These are phyloP conservation scores for Aspergillus carlsbadensis DNA, from an alignment of 495 filamentous ascomycete species.

Conservation along the genomic window DNA sequence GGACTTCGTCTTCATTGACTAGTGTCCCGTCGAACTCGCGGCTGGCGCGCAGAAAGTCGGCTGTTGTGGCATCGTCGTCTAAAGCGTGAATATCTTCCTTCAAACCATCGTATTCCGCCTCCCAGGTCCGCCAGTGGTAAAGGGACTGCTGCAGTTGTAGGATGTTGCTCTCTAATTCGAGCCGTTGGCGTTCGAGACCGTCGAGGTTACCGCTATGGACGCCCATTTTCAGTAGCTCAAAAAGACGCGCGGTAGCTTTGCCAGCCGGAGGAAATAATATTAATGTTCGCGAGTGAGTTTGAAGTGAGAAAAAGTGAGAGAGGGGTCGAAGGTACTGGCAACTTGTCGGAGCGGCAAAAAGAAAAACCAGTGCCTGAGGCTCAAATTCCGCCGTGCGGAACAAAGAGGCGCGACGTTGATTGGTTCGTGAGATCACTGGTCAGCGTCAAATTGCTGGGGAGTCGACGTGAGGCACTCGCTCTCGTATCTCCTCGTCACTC, in stretches of 20 bases:
- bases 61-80: slow-evolving; percentile 43
- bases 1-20: slow-evolving; percentile 56
- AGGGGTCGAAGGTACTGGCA: neutral
- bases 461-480: neutral
- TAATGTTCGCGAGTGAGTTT: neutral
- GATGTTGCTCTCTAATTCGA: slow-evolving; percentile 73
- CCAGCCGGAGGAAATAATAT: neutral
- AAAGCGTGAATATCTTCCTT: slow-evolving; percentile 70
- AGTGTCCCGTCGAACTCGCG: slow-evolving; percentile 50
- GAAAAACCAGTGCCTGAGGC: slow-evolving; percentile 9
- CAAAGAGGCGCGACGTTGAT: slow-evolving; percentile 19
- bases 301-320: slow-evolving; percentile 2
- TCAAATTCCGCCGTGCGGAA: slow-evolving; percentile 24
- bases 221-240: slow-evolving; percentile 29
- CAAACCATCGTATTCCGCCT: slow-evolving; percentile 85
- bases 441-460: neutral
- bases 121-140: slow-evolving; percentile 84
- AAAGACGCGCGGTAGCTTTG: neutral
- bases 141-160: slow-evolving; percentile 72
- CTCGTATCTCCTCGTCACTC: neutral
- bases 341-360: slow-evolving; percentile 16
- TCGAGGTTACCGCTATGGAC: slow-evolving; percentile 32
- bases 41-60: slow-evolving; percentile 53
- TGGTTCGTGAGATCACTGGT: slow-evolving; percentile 20
- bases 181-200: slow-evolving; percentile 70